These are phyloP conservation scores for Botryotinia calthae DNA, from an alignment of 2,329 filamentous ascomycete species.

Conservation along the genomic window DNA sequence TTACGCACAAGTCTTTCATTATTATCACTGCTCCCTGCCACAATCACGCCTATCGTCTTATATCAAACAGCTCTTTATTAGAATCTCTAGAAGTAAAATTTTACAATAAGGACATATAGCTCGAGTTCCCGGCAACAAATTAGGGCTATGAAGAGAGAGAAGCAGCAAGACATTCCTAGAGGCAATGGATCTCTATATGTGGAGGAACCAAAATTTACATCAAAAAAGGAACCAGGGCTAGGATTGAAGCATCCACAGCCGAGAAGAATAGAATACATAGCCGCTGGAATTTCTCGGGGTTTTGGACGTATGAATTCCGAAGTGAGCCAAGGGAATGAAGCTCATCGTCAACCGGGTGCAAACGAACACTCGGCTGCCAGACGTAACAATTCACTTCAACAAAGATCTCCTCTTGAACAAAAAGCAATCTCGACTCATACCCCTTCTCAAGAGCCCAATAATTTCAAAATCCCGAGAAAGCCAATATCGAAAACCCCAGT, in stretches of 20 bases:
- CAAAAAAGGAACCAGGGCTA: too few relatives aligned
- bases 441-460: background rate
- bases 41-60: background rate
- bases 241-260: background rate
- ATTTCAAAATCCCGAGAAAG: background rate
- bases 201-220: background rate
- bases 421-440: background rate
- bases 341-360: background rate
- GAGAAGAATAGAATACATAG: background rate
- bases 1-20: background rate
- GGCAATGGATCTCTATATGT: background rate
- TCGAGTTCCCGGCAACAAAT: background rate
- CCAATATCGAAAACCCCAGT: background rate
- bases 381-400: background rate
- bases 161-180: background rate
- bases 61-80: background rate
- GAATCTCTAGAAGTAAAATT: background rate
- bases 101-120: background rate
- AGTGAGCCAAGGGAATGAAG: background rate
- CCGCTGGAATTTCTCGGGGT: background rate
- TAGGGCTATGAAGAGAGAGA: background rate
- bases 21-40: too few relatives aligned
- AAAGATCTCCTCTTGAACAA: background rate
- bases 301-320: background rate
- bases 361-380: background rate